phyloP scores from a whole-genome alignment of 106 monocot species.

The Ottelia alismoides region DNA sequence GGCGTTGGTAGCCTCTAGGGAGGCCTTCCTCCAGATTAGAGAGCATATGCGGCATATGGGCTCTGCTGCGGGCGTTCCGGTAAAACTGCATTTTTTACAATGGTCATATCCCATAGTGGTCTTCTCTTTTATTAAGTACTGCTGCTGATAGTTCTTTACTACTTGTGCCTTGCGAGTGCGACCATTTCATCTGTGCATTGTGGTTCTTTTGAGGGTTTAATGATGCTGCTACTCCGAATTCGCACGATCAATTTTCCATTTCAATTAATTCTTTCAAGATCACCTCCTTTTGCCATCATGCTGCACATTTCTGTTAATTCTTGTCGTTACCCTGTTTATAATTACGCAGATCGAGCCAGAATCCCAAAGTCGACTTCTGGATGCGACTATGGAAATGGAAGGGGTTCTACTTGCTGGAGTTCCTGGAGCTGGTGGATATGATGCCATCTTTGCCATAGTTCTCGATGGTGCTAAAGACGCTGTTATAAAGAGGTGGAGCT shows the following conservation, averaged over 20 bases:
- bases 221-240: too few species aligned
- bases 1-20: slow-evolving; percentile 52
- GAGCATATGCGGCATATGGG: slow-evolving; percentile 80
- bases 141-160: too few species aligned
- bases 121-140: too few species aligned
- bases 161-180: too few species aligned
- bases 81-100: too few species aligned
- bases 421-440: slow-evolving; percentile 94
- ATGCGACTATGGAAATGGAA: slow-evolving; percentile 78
- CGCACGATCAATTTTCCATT: too few species aligned
- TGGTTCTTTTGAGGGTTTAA: too few species aligned
- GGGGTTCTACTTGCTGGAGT: slow-evolving; percentile 88
- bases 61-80: slow-evolving; percentile 70
- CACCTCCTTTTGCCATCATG: too few species aligned
- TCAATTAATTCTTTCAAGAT: too few species aligned
- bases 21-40: slow-evolving; percentile 74
- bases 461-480: slow-evolving; percentile 2
- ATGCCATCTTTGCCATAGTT: slow-evolving; percentile 53
- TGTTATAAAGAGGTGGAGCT: slow-evolving; percentile 10
- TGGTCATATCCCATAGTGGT: slow-evolving; percentile 3
- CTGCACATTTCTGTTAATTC: too few species aligned
- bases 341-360: slow-evolving; percentile 97
- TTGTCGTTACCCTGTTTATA: too few species aligned
- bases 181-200: too few species aligned
- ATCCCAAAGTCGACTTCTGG: slow-evolving; percentile 76